Conservation (phyloP, 129 eudicot genomes). For the Tagetes erecta region DNA sequence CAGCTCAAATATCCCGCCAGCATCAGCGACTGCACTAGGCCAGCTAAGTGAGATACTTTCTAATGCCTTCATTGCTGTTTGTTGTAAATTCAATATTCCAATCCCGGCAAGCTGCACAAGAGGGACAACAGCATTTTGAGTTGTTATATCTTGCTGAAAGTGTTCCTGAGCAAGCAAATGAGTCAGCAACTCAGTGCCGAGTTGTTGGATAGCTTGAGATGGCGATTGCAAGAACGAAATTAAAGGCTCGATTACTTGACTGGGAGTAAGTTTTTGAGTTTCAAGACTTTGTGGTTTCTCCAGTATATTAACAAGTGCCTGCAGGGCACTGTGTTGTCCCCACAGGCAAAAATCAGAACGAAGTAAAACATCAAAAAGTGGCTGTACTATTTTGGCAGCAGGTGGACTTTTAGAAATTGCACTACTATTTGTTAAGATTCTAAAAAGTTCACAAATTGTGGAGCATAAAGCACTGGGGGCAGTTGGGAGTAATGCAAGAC, state of each 20-base stretch:
- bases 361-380: conserved; percentile 61
- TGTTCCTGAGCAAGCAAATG: conserved; percentile 78
- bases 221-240: conserved; percentile 69
- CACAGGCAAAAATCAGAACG: conserved; percentile 62
- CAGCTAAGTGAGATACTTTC: conserved; percentile 64
- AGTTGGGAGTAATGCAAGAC: conserved; percentile 58
- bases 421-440: conserved; percentile 81
- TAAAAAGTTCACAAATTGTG: conserved; percentile 67
- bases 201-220: conserved; percentile 82
- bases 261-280: conserved; percentile 66
- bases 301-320: conserved; percentile 75
- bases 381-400: conserved; percentile 71
- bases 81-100: conserved; percentile 62
- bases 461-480: conserved; percentile 62
- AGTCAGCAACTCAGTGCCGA: conserved; percentile 73
- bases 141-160: conserved; percentile 70
- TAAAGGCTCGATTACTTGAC: conserved; percentile 69
- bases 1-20: conserved; percentile 82
- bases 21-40: conserved; percentile 81
- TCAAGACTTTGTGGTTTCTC: conserved; percentile 80
- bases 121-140: conserved; percentile 63
- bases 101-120: conserved; percentile 83
- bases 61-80: conserved; percentile 73
- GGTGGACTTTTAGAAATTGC: conserved; percentile 62
- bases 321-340: conserved; percentile 91